A percentile compares a stretch with the other conserved stretches of the same genome.
Conservation (phyloP, 495 filamentous ascomycete genomes). For the Cladorrhinum samala region DNA sequence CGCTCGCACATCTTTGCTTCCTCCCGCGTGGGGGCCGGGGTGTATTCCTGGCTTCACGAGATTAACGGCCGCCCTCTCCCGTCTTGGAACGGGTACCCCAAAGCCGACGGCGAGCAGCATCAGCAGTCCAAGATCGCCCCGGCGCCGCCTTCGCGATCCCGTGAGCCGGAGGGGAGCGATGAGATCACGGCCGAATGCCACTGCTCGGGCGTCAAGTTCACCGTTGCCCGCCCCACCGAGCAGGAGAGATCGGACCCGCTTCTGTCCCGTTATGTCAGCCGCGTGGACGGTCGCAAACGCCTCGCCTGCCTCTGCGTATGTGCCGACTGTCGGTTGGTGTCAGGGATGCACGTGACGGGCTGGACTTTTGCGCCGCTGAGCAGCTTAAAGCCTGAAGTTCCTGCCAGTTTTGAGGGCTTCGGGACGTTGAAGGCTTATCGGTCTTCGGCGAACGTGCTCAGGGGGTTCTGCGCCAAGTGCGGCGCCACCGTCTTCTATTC, state of each 20-base stretch:
- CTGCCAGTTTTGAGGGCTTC: conserved; percentile 33
- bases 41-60: conserved; percentile 38
- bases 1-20: conserved; percentile 34
- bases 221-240: conserved; percentile 29
- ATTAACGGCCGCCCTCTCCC: conserved; percentile 31
- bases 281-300: conserved; percentile 37
- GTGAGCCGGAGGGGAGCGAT: conserved; percentile 18
- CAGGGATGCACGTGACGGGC: conserved; percentile 53
- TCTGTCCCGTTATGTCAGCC: conserved; percentile 13
- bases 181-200: conserved; percentile 33
- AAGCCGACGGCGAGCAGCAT: no score
- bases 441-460: conserved; percentile 45
- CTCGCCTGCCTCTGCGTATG: conserved; percentile 56
- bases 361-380: conserved; percentile 59
- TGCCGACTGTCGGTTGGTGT: conserved; percentile 49
- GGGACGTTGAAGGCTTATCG: conserved; percentile 51
- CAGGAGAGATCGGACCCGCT: conserved; percentile 4
- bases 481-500: conserved; percentile 54
- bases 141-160: conserved; percentile 8
- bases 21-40: conserved; percentile 23
- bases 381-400: conserved; percentile 36
- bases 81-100: no score
- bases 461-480: conserved; percentile 58
- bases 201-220: conserved; percentile 42
- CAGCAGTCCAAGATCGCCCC: conserved; percentile 15